Evolutionary conservation across 768 basidiomycete genomes (phyloP), one percentile per base, ranked within the genome.

Genomic region (Kwoniella sp.): DNA sequence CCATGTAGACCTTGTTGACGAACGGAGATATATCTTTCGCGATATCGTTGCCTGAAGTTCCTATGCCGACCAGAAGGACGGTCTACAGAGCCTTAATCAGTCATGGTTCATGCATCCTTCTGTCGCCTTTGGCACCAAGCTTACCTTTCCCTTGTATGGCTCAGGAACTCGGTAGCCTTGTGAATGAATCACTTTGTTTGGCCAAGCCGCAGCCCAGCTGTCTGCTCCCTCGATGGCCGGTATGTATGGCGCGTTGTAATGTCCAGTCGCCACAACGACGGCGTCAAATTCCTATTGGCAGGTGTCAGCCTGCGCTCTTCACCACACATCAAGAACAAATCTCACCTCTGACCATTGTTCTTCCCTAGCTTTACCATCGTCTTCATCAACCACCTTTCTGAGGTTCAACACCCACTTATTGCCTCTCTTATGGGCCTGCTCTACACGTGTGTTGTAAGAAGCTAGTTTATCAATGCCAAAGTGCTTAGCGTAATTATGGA

Each of bases 381-480:
- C 59, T 20, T 56, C 60, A 59, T 60, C 51, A 13, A 50, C 54
- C 8, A 70, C 61, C 28, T 67, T 66, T 29, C 70, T 31, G 25
- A 71, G 50, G 3, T 65, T 59, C 28, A 69, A 41, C 28, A 48
- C 37, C 69, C 69, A 70, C 20, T 51, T 58, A 30, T 58, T 8
- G 56, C 0, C 78, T 69, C 62, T 26, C 45, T 85, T 86, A 63
- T 84, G 81, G 30, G 83, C 75, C 13, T 73, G 74, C 60, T 86
- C 85, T 7, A 86, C 84, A 11, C 85, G 83, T 0, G 85, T 86
- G 72, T 84, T 84, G 73, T 83, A 85, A 2, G 82, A 81, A 1
- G 82, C 85, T 58, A 85, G 82, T 63, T 76, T 81, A 70, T 84
- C 84, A 23, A 84, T 63, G 20, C 82, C 80, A 31, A 82, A 82